phyloP scores from a whole-genome alignment of 441 rosid species.

The Capsella rubella region DNA sequence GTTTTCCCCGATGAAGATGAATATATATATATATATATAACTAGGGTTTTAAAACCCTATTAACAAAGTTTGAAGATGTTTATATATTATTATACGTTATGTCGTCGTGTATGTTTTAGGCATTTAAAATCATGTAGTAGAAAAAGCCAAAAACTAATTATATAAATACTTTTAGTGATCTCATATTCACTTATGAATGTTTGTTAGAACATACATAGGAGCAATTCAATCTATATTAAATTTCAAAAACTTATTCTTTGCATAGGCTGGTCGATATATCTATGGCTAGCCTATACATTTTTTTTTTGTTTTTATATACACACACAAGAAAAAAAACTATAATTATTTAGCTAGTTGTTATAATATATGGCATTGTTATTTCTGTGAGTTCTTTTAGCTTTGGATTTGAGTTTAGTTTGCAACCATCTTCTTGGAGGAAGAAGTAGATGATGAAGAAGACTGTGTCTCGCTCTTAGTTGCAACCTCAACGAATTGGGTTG shows the following conservation, averaged over 20 bases:
- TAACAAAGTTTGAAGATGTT: no score
- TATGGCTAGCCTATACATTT: constrained; percentile 14
- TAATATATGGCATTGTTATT: neutral
- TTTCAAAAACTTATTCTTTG: constrained; percentile 10
- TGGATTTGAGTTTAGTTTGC: neutral
- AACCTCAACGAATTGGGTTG: constrained; percentile 40
- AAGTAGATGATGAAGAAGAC: neutral
- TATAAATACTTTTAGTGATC: neutral
- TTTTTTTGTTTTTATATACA: constrained; percentile 15
- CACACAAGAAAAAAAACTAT: neutral
- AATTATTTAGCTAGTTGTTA: constrained; percentile 18
- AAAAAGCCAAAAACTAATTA: neutral
- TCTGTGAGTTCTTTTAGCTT: neutral
- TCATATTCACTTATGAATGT: neutral
- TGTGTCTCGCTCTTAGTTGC: constrained; percentile 11
- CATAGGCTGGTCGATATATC: neutral
- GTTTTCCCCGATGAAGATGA: no score
- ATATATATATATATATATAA: no score
- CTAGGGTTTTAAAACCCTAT: no score
- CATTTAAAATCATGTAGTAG: neutral
- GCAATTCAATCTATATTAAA: neutral
- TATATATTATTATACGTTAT: neutral
- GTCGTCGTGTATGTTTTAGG: neutral
- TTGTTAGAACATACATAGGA: constrained; percentile 1
- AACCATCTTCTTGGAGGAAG: neutral